Percentiles rank a stretch among this genome's conserved stretches.
phyloP scores from a whole-genome alignment of 805 yeast genomes.

The Ogataea parapolymorpha region DNA sequence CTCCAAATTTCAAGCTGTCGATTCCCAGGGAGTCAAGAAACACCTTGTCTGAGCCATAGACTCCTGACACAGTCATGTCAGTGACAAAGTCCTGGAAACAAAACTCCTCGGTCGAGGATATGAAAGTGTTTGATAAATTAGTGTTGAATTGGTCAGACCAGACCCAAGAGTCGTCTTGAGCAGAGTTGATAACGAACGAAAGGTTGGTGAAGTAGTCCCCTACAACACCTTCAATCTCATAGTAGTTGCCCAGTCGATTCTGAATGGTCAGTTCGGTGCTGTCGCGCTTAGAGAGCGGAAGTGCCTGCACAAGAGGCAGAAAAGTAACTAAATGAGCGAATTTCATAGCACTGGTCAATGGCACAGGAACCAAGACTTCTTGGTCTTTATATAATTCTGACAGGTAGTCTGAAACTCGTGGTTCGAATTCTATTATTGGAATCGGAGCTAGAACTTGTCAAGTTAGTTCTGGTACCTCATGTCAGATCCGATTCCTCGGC shows the following conservation, averaged over 20 bases:
- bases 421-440: not conserved
- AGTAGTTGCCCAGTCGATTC: slow-evolving; percentile 20
- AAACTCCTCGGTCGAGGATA: slow-evolving; percentile 9
- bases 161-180: slow-evolving; percentile 32
- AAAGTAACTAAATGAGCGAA: slow-evolving; percentile 1
- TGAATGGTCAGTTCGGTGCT: slow-evolving; percentile 15
- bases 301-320: slow-evolving; percentile 3
- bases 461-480: not conserved
- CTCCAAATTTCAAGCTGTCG: slow-evolving; percentile 19
- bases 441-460: not conserved
- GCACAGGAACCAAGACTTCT: not conserved
- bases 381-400: slow-evolving; percentile 6
- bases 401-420: slow-evolving; percentile 4
- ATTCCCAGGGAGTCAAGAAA: slow-evolving; percentile 10
- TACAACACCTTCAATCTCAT: slow-evolving; percentile 18
- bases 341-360: not conserved
- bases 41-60: slow-evolving; percentile 20
- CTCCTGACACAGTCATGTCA: slow-evolving; percentile 17
- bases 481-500: not conserved
- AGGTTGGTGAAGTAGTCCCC: slow-evolving; percentile 29
- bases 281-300: slow-evolving; percentile 5
- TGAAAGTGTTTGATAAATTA: slow-evolving; percentile 12
- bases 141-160: slow-evolving; percentile 11
- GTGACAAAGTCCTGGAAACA: slow-evolving; percentile 11
- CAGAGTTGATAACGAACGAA: slow-evolving; percentile 30